phyloP scores from a whole-genome alignment of 495 filamentous ascomycete genomes.

The Lepraria neglecta region DNA sequence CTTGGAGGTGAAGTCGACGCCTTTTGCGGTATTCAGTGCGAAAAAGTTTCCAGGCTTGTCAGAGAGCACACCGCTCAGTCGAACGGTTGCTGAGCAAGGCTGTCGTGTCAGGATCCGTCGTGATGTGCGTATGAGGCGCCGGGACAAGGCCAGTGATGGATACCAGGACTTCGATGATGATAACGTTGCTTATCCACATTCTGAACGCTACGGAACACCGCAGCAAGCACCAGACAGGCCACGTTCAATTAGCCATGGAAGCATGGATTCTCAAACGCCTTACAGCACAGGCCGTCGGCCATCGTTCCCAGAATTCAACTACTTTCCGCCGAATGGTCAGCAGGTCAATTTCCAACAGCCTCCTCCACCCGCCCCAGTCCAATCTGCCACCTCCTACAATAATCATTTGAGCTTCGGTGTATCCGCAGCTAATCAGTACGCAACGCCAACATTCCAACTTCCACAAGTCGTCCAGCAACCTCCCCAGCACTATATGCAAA shows the following conservation, averaged over 20 bases:
- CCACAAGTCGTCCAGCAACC: slow-evolving; percentile 16
- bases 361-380: slow-evolving; percentile 18
- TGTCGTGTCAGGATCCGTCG: slow-evolving; percentile 94
- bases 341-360: slow-evolving; percentile 21
- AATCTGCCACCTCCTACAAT: slow-evolving; percentile 23
- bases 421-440: slow-evolving; percentile 21
- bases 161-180: slow-evolving; percentile 64
- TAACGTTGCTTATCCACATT: slow-evolving; percentile 45
- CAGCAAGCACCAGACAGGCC: slow-evolving; percentile 56
- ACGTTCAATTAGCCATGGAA: slow-evolving; percentile 70
- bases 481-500: slow-evolving; percentile 21
- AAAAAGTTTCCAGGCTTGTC: slow-evolving; percentile 98
- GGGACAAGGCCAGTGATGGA: slow-evolving; percentile 57
- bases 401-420: slow-evolving; percentile 28
- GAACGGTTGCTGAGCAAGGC: slow-evolving; percentile 90
- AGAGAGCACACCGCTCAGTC: slow-evolving; percentile 82
- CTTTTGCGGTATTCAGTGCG: slow-evolving; percentile 88
- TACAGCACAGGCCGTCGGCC: slow-evolving; percentile 24
- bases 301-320: slow-evolving; percentile 24
- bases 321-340: slow-evolving; percentile 8
- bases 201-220: slow-evolving; percentile 52
- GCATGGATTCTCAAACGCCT: slow-evolving; percentile 31
- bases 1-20: slow-evolving; percentile 82
- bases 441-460: slow-evolving; percentile 23
- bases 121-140: slow-evolving; percentile 93